These are phyloP conservation scores for Alternaria sp. DNA, from an alignment of 2,329 filamentous ascomycete species.

Conservation along the genomic window DNA sequence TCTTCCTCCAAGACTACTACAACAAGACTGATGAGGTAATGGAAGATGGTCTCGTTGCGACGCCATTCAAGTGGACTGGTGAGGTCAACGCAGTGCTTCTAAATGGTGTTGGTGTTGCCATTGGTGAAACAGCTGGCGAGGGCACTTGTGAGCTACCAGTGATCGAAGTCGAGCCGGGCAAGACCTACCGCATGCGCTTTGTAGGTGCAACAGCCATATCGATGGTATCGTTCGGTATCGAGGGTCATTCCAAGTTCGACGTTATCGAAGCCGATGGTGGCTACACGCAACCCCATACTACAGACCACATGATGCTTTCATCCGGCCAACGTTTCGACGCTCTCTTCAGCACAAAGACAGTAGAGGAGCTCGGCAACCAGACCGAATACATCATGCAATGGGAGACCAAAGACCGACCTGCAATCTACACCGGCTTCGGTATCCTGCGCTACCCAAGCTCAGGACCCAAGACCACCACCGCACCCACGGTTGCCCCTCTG, in stretches of 20 bases:
- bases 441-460: slow-evolving; percentile 49
- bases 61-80: slow-evolving; percentile 64
- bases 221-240: slow-evolving; percentile 61
- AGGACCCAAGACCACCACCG: slow-evolving; percentile 3
- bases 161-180: slow-evolving; percentile 65
- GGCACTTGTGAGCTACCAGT: slow-evolving; percentile 55
- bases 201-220: slow-evolving; percentile 64
- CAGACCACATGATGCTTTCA: slow-evolving; percentile 61
- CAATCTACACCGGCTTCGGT: slow-evolving; percentile 56
- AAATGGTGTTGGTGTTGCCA: slow-evolving; percentile 61
- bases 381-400: slow-evolving; percentile 55
- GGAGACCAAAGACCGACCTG: slow-evolving; percentile 59
- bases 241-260: slow-evolving; percentile 61
- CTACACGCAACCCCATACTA: slow-evolving; percentile 58
- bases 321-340: slow-evolving; percentile 67
- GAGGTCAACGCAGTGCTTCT: slow-evolving; percentile 64
- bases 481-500: slow-evolving; percentile 33
- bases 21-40: slow-evolving; percentile 60
- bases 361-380: slow-evolving; percentile 51
- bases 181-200: slow-evolving; percentile 67
- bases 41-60: slow-evolving; percentile 55
- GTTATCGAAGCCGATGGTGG: slow-evolving; percentile 65
- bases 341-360: slow-evolving; percentile 61
- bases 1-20: slow-evolving; percentile 65
- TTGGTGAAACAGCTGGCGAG: slow-evolving; percentile 44